These are phyloP conservation scores for Euptelea pleiosperma DNA, from an alignment of 164 flowering plant genomes.

Conservation along the genomic window DNA sequence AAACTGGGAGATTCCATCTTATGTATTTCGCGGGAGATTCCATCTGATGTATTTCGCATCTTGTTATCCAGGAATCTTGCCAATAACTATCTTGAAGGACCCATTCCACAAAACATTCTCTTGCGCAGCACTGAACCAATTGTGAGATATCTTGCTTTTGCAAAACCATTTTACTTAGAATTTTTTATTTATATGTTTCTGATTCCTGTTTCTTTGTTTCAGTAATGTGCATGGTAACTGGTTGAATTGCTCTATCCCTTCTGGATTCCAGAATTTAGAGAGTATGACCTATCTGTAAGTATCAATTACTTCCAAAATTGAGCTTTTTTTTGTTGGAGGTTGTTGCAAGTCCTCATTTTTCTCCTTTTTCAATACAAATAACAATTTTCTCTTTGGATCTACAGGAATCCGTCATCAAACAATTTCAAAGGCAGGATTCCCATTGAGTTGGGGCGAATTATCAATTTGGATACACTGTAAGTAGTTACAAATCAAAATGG, in stretches of 20 bases:
- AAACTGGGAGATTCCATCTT: too few species aligned
- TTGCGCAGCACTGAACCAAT: constrained; percentile 75
- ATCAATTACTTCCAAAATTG: neutral
- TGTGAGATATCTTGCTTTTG: constrained; percentile 40
- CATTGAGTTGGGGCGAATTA: constrained; percentile 63
- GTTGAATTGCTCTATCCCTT: constrained; percentile 76
- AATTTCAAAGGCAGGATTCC: constrained; percentile 72
- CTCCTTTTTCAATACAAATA: too few species aligned
- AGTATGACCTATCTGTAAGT: constrained; percentile 87
- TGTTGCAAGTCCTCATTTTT: too few species aligned
- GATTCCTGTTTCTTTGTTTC: neutral
- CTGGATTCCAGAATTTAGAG: constrained; percentile 53
- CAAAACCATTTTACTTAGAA: neutral
- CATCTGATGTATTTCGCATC: neutral
- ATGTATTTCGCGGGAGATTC: too few species aligned
- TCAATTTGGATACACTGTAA: constrained; percentile 90
- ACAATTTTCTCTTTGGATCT: neutral
- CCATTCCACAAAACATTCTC: constrained; percentile 52
- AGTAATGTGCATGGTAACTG: constrained; percentile 88
- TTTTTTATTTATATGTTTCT: neutral
- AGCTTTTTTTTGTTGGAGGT: too few species aligned
- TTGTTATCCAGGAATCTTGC: constrained; percentile 61
- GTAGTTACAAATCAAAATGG: constrained; percentile 11
- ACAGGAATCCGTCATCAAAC: constrained; percentile 79
- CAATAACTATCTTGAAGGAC: constrained; percentile 74